Conservation (phyloP, 2,329 filamentous ascomycete genomes). For the Trichophyton simii region DNA sequence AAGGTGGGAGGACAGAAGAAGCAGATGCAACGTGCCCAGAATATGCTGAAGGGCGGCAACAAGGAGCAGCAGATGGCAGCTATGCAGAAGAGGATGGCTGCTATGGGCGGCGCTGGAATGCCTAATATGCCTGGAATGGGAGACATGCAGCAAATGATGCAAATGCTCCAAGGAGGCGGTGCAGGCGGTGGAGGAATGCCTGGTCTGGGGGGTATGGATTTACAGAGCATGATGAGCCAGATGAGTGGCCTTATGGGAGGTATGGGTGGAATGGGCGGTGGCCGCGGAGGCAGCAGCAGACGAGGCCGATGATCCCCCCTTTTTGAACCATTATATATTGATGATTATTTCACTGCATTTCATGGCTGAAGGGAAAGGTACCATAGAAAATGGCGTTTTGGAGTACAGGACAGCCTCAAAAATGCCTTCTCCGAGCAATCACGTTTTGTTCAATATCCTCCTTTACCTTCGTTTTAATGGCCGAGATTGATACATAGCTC, state of each 20-base stretch:
- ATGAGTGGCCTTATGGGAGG: constrained; percentile 53
- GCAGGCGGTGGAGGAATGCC: constrained; percentile 53
- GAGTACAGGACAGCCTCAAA: not conserved
- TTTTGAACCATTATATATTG: not conserved
- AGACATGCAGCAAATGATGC: constrained; percentile 87
- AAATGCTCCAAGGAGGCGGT: constrained; percentile 74
- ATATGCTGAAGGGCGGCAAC: constrained; percentile 79
- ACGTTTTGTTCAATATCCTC: not conserved
- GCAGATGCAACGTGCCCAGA: constrained; percentile 89
- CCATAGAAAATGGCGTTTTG: constrained; percentile 3
- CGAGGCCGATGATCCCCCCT: constrained; percentile 9
- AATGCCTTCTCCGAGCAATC: not conserved
- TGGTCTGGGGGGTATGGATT: constrained; percentile 42
- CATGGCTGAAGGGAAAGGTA: not conserved
- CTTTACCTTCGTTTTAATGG: not conserved
- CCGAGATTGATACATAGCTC: not conserved
- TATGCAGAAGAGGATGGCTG: constrained; percentile 90
- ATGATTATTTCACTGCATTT: constrained; percentile 1
- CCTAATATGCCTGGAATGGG: constrained; percentile 57
- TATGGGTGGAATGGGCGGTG: constrained; percentile 32
- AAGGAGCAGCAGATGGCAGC: constrained; percentile 88
- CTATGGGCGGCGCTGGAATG: constrained; percentile 62
- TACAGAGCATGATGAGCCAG: constrained; percentile 64
- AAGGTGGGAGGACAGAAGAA: constrained; percentile 97
- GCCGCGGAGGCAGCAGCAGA: constrained; percentile 23